A percentile compares a stretch with the other conserved stretches of the same genome.
Evolutionary conservation across 768 basidiomycete species (phyloP).

Genomic region (Panaeolus papilionaceus): DNA sequence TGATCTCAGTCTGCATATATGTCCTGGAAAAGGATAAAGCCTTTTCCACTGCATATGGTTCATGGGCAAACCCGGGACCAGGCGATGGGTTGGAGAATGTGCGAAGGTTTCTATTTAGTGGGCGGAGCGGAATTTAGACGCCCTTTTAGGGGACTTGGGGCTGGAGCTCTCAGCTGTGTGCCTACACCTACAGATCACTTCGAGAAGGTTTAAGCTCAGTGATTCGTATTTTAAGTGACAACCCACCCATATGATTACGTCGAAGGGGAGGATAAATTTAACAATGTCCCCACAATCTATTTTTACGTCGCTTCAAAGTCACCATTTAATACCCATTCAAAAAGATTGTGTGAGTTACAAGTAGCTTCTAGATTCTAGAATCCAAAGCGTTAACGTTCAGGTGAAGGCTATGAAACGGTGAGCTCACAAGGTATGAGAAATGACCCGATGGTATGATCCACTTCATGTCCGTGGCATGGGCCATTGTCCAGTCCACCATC

Average conservation of each 20-base stretch:
- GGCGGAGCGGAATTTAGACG: conserved; percentile 9
- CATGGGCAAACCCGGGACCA: conserved; percentile 9
- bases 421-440: background rate
- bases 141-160: background rate
- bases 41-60: conserved; percentile 9
- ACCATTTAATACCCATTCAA: background rate
- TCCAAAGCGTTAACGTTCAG: background rate
- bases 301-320: background rate
- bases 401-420: background rate
- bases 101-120: background rate
- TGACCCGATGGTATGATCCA: background rate
- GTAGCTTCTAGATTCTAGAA: background rate
- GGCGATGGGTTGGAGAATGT: background rate
- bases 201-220: background rate
- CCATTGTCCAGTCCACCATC: no score
- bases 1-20: background rate
- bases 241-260: background rate
- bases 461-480: conserved; percentile 11
- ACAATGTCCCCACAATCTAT: background rate
- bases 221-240: background rate
- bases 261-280: background rate
- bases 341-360: background rate
- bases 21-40: conserved; percentile 2
- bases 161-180: background rate
- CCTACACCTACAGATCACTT: background rate